Evolutionary conservation across 73 alveolate genomes (phyloP).

Genomic region (Uronychia binucleata): DNA sequence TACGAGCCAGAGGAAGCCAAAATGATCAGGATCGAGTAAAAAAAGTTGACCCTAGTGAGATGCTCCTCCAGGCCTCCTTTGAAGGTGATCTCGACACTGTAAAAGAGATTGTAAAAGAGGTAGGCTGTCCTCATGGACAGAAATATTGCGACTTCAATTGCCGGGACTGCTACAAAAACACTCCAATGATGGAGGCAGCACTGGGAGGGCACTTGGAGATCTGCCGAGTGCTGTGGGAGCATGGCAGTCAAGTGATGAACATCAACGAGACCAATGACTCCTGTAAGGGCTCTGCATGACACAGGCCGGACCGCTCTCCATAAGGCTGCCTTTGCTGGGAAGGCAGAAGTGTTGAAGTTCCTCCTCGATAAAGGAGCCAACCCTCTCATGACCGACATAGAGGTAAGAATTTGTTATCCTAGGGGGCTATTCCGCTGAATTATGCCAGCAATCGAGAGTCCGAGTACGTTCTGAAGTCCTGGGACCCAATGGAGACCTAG

Average conservation of each 20-base stretch:
- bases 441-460: neutral
- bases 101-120: neutral
- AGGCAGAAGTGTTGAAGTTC: neutral
- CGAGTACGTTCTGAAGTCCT: neutral
- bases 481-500: neutral
- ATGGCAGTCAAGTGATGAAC: neutral
- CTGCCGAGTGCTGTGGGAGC: neutral
- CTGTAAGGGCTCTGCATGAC: neutral
- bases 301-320: neutral
- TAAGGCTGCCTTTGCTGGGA: neutral
- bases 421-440: neutral
- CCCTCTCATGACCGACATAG: neutral
- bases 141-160: neutral
- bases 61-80: neutral
- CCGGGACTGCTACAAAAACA: neutral
- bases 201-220: neutral
- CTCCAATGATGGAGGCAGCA: neutral
- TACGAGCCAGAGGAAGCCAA: neutral
- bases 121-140: neutral
- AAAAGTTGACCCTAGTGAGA: neutral
- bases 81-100: neutral
- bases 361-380: neutral
- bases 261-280: neutral
- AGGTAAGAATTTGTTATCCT: neutral
- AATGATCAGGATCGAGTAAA: neutral